Evolutionary conservation across 768 basidiomycete species (phyloP), one percentile per base, ranked within the genome.

Genomic region (Hemileccinum rubropunctum): DNA sequence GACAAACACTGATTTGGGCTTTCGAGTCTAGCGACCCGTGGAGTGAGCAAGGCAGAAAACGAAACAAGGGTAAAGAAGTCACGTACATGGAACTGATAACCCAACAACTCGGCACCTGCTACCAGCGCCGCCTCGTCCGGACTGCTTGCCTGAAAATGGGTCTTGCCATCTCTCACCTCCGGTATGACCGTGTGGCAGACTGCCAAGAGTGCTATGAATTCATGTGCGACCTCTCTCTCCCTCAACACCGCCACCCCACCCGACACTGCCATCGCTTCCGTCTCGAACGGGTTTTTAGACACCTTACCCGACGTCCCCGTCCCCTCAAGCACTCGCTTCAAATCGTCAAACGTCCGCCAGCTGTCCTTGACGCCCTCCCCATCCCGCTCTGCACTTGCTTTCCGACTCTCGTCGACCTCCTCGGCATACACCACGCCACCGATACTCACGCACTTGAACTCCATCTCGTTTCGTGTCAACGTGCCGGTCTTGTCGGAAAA

Each of bases 101-200:
- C 94, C 54, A 98, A 70, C 39, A 88, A 64, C 63, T 98, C 94
- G 0, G 97, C 97, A 6, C 97, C 97, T 0, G 88, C 82, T 1
- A 99, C 97, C 36, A 99, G 73, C 2, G 97, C 97, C 0, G 94
- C 97, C 68, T 99, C 95, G 62, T 98, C 97, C 0, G 97, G 97
- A 73, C 93, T 95, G 54, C 91, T 95, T 2, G 97, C 97, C 67
- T 99, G 97, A 62, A 86, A 99, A 10, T 86, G 75, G 54, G 90
- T 88, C 76, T 94, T 95, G n/a, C 81, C 94, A 51, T 91, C 83
- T 58, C 79, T 83, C 47, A 85, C 70, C 71, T 98, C 97, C 2
- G 97, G 97, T 60, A 98, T 98, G 58, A 99, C 97, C 1, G 97
- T 98, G 64, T 99, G 97, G 58, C 97, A 99, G 30, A 98, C 94